Evolutionary conservation across 129 eudicot species (phyloP), one percentile per base, ranked within the genome.

Genomic region (Centaurea solstitialis): DNA sequence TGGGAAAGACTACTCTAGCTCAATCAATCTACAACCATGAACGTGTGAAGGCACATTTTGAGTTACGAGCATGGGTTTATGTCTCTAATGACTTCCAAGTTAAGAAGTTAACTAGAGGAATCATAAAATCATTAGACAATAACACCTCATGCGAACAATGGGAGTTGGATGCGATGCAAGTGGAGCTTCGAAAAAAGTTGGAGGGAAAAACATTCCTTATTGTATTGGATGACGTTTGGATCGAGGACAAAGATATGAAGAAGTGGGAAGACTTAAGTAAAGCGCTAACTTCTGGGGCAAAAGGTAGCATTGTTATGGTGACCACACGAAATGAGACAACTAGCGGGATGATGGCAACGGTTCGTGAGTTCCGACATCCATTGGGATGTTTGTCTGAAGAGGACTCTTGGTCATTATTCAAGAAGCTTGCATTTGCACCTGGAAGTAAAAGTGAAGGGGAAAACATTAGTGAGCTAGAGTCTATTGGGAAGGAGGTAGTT

Each of bases 401-500:
- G 1, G 37, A 33, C 5, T 33, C 37, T 1, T 33, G 37, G 37
- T 33, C 37, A 33, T 33, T 33, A 33, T 33, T 4, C 68, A 33
- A 67, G 69, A 81, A 57, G 45, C 66, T 74, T 39, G 86, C 88
- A 22, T 85, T 81, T 41, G 83, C 50, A 59, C 68, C 64, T 50
- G 83, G 83, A 18, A 33, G 37, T 33, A 33, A 33, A 33, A 30
- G 75, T 72, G 83, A 38, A 17, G 72, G 41, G 66, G 39, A 40
- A 22, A 59, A 7, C 18, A n/a, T 9, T 5, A 21, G 77, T 2
- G 73, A 85, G 45, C 80, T 88, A 0, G 77, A 85, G 53, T 80
- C 71, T 43, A 85, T 80, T 8, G 88, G 82, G 20, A 81, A 81
- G 68, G 79, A 33, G 13, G 81, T 85, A 9, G 85, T 76, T 40